A percentile compares a stretch with the other conserved stretches of the same genome.
phyloP scores from a whole-genome alignment of 2,329 filamentous ascomycete genomes.

The Colletotrichum navitas region DNA sequence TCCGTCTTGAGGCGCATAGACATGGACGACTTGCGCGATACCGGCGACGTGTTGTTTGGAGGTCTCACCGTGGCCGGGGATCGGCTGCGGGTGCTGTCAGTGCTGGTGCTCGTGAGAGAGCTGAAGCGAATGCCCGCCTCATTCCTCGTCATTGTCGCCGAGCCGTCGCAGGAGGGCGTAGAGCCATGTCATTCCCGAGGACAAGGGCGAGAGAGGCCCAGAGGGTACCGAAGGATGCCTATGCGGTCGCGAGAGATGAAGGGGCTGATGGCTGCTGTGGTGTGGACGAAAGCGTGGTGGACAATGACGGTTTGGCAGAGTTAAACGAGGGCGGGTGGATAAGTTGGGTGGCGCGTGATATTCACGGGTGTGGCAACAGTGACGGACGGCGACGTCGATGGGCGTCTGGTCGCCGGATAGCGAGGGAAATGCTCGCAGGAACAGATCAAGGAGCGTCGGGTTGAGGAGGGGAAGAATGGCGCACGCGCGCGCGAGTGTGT shows the following conservation, averaged over 20 bases:
- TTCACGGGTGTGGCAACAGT: conserved; percentile 11
- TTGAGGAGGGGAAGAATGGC: not conserved
- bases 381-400: conserved; percentile 9
- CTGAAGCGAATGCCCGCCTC: conserved; percentile 74
- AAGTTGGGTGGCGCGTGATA: conserved; percentile 7
- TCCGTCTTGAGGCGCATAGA: conserved; percentile 54
- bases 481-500: no score
- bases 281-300: conserved; percentile 9
- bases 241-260: not conserved
- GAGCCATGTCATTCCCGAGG: conserved; percentile 41
- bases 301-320: not conserved
- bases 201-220: conserved; percentile 6
- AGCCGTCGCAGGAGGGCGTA: conserved; percentile 46
- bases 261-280: not conserved
- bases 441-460: not conserved
- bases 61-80: conserved; percentile 75
- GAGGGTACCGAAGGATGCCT: not conserved
- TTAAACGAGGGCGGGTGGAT: conserved; percentile 12
- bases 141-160: conserved; percentile 75
- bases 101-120: conserved; percentile 74
- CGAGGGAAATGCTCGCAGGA: conserved; percentile 6
- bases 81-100: conserved; percentile 74
- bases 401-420: conserved; percentile 10
- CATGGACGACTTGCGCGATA: conserved; percentile 49
- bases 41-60: conserved; percentile 51